Evolutionary conservation across 768 basidiomycete genomes (phyloP), one percentile per base, ranked within the genome.

Genomic region (Tricholoma bakamatsutake): DNA sequence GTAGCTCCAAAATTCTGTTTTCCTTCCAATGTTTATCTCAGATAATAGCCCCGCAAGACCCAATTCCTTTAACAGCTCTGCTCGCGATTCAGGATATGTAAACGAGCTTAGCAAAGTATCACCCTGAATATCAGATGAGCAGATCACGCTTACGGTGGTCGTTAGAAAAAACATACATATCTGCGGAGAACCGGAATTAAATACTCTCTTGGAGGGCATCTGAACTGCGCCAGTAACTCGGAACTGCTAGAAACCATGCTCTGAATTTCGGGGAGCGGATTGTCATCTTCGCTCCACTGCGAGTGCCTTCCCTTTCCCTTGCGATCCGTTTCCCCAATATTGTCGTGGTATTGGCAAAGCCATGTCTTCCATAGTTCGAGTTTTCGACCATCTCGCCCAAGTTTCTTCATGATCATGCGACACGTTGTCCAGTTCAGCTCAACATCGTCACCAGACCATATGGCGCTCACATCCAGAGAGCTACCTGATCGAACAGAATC

Each of bases 341-440:
- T 71, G 57, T 73, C 64, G 39, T 76, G 70, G 1, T 72, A 77
- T 12, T 60, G 54, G 4, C 48, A 15, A 37, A 93, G 76, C 90
- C 91, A 93, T 35, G 72, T 64, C 55, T 72, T 75, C 90, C 91
- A 93, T 10, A 89, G 65, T 53, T 92, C 90, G 13, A 93, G 73
- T 66, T 83, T 89, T 55, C 79, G 78, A 6, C 91, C 89, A 61
- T 93, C 90, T 47, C 79, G 73, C 28, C 76, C 80, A 33, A 84
- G 73, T 0, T 63, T 66, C 60, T 71, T 77, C 76, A 90, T 76
- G 34, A 84, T 66, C 12, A 63, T 56, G 52, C 71, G 80, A 61
- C 82, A 82, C 48, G 80, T 71, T 3, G 73, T 68, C 88, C 88
- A 91, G 57, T 90, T 83, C 4, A 68, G 74, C 31, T 80, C 73